phyloP scores from a whole-genome alignment of 2,329 filamentous ascomycete species.

The Penicillium sp. region DNA sequence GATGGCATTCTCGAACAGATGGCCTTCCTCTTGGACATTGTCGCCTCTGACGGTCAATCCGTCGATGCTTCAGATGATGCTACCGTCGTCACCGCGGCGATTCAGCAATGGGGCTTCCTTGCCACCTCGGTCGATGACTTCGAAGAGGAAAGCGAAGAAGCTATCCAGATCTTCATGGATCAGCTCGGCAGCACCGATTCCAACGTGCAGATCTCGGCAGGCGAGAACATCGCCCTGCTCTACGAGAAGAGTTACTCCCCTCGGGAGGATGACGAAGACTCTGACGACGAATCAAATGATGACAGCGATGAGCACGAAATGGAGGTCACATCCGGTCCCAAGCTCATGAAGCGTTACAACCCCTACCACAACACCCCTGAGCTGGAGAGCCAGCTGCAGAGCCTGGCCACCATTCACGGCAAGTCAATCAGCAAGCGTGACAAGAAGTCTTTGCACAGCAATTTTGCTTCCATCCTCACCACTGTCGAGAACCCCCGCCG shows the following conservation, averaged over 20 bases:
- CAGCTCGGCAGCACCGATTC: constrained; percentile 74
- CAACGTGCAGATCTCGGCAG: constrained; percentile 71
- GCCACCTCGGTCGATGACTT: constrained; percentile 74
- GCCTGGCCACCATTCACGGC: constrained; percentile 58
- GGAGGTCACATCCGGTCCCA: constrained; percentile 40
- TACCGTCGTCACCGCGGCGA: constrained; percentile 66
- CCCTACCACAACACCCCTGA: constrained; percentile 63
- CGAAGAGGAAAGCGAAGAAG: constrained; percentile 64
- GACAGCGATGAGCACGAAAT: constrained; percentile 45
- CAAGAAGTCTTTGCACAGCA: constrained; percentile 61
- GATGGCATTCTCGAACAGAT: constrained; percentile 68
- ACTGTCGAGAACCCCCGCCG: constrained; percentile 64
- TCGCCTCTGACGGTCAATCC: constrained; percentile 72
- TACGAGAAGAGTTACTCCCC: constrained; percentile 69
- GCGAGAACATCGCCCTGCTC: constrained; percentile 74
- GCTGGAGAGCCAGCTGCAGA: constrained; percentile 56
- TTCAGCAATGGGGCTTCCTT: constrained; percentile 76
- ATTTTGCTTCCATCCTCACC: constrained; percentile 63
- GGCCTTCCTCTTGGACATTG: constrained; percentile 70
- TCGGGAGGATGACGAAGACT: constrained; percentile 55
- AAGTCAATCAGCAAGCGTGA: constrained; percentile 64
- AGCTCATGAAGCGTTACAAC: constrained; percentile 61
- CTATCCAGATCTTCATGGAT: constrained; percentile 77
- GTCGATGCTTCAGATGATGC: constrained; percentile 68
- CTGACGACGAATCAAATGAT: constrained; percentile 36